A percentile compares a stretch with the other conserved stretches of the same genome.
These are phyloP conservation scores for Apiospora koreana DNA, from an alignment of 2,329 filamentous ascomycete genomes.

Conservation along the genomic window DNA sequence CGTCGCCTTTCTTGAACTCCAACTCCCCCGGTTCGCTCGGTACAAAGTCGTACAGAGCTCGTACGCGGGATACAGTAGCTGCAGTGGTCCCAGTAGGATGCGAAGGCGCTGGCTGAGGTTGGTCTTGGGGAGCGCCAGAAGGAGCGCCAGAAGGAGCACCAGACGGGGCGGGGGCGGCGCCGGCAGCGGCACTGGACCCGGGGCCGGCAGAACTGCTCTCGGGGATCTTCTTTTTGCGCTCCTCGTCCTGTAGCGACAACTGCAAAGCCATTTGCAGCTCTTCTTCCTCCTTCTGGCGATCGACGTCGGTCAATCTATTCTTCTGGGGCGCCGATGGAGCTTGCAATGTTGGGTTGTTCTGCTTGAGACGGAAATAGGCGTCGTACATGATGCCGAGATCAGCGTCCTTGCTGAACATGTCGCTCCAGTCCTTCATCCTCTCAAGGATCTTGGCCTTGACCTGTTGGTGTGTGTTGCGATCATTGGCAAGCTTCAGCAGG, in stretches of 20 bases:
- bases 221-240: conserved; percentile 54
- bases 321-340: conserved; percentile 93
- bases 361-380: conserved; percentile 85
- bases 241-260: conserved; percentile 88
- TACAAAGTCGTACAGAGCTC: conserved; percentile 91
- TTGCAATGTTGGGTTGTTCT: conserved; percentile 82
- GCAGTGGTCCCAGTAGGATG: conserved; percentile 85
- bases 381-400: conserved; percentile 98
- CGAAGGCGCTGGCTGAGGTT: conserved; percentile 52
- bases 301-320: conserved; percentile 83
- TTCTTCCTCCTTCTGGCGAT: conserved; percentile 94
- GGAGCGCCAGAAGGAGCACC: background rate
- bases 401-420: conserved; percentile 87
- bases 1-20: conserved; percentile 94
- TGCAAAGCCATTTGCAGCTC: conserved; percentile 95
- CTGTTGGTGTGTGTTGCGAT: conserved; percentile 93
- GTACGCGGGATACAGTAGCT: conserved; percentile 91
- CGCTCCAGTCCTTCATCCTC: conserved; percentile 93
- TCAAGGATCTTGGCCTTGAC: conserved; percentile 97
- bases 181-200: conserved; percentile 30
- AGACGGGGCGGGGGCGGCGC: conserved; percentile 26
- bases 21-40: conserved; percentile 93
- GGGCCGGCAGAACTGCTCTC: conserved; percentile 33
- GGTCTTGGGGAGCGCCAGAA: conserved; percentile 29
- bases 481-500: conserved; percentile 84